phyloP scores from a whole-genome alignment of 2,329 filamentous ascomycete species.

The Fusarium heterosporum region DNA sequence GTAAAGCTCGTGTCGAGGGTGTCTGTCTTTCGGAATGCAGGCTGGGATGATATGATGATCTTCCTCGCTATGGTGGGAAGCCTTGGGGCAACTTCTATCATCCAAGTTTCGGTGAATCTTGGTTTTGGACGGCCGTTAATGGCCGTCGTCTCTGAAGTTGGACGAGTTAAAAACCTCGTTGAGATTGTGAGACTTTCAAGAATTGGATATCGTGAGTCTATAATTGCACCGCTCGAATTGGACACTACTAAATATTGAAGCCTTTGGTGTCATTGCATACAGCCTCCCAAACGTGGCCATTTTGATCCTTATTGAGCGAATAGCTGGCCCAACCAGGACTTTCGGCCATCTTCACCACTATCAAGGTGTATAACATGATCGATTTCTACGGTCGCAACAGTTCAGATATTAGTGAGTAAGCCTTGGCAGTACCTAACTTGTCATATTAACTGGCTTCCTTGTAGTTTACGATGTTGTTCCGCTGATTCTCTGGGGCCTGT shows the following conservation, averaged over 20 bases:
- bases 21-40: neutral
- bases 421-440: rapidly evolving
- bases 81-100: neutral
- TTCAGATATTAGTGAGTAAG: conserved; percentile 1
- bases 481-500: conserved; percentile 22
- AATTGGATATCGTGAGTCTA: conserved; percentile 11
- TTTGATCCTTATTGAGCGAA: conserved; percentile 25
- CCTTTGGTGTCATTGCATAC: conserved; percentile 22
- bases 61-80: neutral
- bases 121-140: neutral
- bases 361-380: conserved; percentile 13
- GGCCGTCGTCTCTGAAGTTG: neutral
- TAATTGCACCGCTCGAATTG: rapidly evolving
- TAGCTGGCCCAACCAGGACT: conserved; percentile 11
- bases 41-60: neutral
- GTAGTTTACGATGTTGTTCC: conserved; percentile 18
- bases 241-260: neutral
- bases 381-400: conserved; percentile 3
- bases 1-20: neutral
- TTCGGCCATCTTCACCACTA: conserved; percentile 17
- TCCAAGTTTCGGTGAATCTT: neutral
- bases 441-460: neutral
- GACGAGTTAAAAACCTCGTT: neutral
- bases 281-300: conserved; percentile 29
- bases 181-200: neutral